Base-by-base conservation (phyloP, 2,329 filamentous ascomycete genomes). In the Nemania bipapillata region DNA sequence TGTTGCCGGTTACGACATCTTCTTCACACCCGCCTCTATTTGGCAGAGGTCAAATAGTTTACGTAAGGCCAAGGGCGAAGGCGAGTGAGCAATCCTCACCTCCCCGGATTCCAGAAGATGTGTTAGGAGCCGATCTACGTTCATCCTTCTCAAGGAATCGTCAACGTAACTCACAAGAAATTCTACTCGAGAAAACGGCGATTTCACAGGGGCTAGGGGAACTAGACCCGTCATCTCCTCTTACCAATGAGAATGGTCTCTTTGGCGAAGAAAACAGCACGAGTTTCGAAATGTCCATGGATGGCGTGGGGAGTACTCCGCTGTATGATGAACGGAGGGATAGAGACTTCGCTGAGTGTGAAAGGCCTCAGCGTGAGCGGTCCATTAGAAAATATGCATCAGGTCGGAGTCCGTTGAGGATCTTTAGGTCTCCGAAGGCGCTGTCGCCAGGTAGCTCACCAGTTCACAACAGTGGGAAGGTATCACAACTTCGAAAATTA, bases 401-500 rank as follows among this genome's bases (percentile, higher is more conserved):
- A 0, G n/a, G 24, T 4, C 35, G 26, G 40, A 9, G n/a, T 37
- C 35, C n/a, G n/a, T 28, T 22, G 7, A 37, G 45, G 15, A 17
- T 30, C 3, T 35, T 49, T n/a, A 60, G 17, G 68, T 55, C 64
- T 47, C 45, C 37, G 20, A 63, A 45, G 17, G 11, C 28, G 24
- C 28, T 59, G 24, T 45, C 63, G 5, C 42, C 55, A 8, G 45
- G 22, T 20, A 37, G 20, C 24, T 52, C 32, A 26, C 57, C 68
- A 4, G 26, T 32, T 5, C 61, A 62, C 12, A 61, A 62, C 20
- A 70, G 64, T 22, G 71, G 70, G 7, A 79, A 75, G 42, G 78
- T 81, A 5, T 71, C 77, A 2, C 76, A 77, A 20, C 72, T 79
- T 42, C 73, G 77, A 28, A 73, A 40, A 45, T 30, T 77, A 0